Evolutionary conservation across 2,329 filamentous ascomycete genomes (phyloP), one percentile per base, ranked within the genome.

Genomic region (Xylaria sp.): DNA sequence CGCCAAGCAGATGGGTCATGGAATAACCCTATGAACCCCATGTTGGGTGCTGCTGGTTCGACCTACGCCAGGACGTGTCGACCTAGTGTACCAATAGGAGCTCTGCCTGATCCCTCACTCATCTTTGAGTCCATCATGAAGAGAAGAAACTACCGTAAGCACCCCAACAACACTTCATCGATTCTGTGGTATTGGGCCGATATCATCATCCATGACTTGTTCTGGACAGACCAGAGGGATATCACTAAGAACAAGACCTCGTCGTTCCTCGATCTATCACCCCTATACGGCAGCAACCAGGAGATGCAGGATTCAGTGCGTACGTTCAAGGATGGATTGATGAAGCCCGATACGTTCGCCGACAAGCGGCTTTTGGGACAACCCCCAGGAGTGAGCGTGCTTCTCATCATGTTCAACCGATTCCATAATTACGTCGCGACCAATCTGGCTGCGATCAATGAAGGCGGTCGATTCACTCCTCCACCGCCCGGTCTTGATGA

Each of bases 401-500:
- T 94, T 3, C 80, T 94, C 33, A 86, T 94, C 79, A 93, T 94
- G 91, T 90, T 93, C 81, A 91, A 91, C 74, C 87, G 90, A 28
- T 97, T 97, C 81, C 95, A 97, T 81, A 97, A 98, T 80, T 87
- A 96, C 72, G 88, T 94, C 0, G 94, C 92, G 1, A 87, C 89
- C 63, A 91, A 95, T 69, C 83, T 97, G 20, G 92, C 92, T 0
- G 82, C 86, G n/a, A 95, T 97, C 80, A 97, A 97, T 75, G 94
- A 97, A 74, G 88, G 89, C 53, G 90, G 89, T 17, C 88, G 92
- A 26, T 97, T 97, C 80, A 87, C 85, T 0, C 90, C 89, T 68
- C 93, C 93, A 0, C 75, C 82, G 0, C 79, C 83, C 0, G 71
- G 80, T 0, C 81, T 88, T 0, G 74, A 81, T 0, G 83, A 83